Evolutionary conservation across 2,329 filamentous ascomycete genomes (phyloP).

Genomic region (Penicillium sp.): DNA sequence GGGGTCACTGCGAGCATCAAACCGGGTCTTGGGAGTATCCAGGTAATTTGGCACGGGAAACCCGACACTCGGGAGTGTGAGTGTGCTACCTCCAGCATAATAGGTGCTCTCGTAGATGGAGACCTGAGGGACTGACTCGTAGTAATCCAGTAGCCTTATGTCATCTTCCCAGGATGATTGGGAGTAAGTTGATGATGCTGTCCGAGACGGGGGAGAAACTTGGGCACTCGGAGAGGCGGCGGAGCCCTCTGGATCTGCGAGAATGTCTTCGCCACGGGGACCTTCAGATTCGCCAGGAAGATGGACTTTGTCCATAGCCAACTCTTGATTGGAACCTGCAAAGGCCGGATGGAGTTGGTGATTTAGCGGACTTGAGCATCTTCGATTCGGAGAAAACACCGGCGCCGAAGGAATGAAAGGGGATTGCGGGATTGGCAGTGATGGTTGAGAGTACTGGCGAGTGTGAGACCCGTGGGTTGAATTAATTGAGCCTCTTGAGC

Average conservation of each 20-base stretch:
- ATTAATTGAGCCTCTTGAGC: conserved; percentile 17
- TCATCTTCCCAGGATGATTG: conserved; percentile 10
- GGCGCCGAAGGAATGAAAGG: conserved; percentile 4
- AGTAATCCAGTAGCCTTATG: conserved; percentile 1
- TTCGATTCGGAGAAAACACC: conserved; percentile 11
- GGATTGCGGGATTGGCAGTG: conserved; percentile 5
- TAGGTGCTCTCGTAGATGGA: conserved; percentile 4
- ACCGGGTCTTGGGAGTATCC: conserved; percentile 12
- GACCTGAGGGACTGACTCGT: conserved; percentile 8
- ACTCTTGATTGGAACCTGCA: conserved; percentile 8
- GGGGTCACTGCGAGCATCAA: conserved; percentile 34
- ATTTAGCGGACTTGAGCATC: not conserved
- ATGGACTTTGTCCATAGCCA: conserved; percentile 7
- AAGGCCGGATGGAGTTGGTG: not conserved
- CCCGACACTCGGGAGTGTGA: conserved; percentile 5
- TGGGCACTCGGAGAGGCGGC: conserved; percentile 13
- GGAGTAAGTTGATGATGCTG: conserved; percentile 18
- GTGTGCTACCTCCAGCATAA: conserved; percentile 2
- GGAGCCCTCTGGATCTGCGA: conserved; percentile 2
- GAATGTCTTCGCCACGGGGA: conserved; percentile 1
- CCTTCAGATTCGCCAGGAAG: not conserved
- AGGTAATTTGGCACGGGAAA: conserved; percentile 2
- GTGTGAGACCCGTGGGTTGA: conserved; percentile 10
- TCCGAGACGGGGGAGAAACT: conserved; percentile 14
- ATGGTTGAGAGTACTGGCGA: conserved; percentile 9